Percentiles rank a stretch among this genome's conserved stretches.
Conservation (phyloP, 164 flowering plant genomes). For the Aristolochia fimbriata region DNA sequence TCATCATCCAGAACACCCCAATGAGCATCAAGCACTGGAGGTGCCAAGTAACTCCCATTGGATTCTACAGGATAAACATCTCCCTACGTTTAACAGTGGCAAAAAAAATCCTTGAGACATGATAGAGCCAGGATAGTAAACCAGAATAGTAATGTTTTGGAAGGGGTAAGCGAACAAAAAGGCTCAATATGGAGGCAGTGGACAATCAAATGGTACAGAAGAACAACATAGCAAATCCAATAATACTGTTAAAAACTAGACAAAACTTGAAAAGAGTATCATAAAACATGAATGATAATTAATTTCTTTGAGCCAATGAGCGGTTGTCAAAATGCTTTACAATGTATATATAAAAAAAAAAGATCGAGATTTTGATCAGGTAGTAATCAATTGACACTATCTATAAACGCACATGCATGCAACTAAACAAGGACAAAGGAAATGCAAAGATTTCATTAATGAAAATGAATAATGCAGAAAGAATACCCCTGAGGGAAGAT, state of each 20-base stretch:
- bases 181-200: neutral
- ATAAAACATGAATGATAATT: no score
- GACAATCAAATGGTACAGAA: neutral
- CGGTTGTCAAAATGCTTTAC: no score
- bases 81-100: slow-evolving; percentile 41
- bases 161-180: neutral
- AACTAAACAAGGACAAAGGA: neutral
- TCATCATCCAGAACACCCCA: slow-evolving; percentile 88
- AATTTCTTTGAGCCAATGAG: no score
- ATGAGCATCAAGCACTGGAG: slow-evolving; percentile 91
- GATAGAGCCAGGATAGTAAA: neutral
- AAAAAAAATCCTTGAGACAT: neutral
- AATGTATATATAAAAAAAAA: no score
- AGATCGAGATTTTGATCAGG: no score
- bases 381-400: no score
- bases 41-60: slow-evolving; percentile 28
- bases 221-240: neutral
- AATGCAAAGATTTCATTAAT: neutral
- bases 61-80: slow-evolving; percentile 97
- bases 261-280: no score
- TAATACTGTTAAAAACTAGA: no score
- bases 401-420: neutral
- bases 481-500: slow-evolving; percentile 42
- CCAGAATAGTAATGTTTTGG: no score
- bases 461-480: neutral